Evolutionary conservation across 73 alveolate species (phyloP), one percentile per base, ranked within the genome.

Genomic region (Paramecium octaurelia): DNA sequence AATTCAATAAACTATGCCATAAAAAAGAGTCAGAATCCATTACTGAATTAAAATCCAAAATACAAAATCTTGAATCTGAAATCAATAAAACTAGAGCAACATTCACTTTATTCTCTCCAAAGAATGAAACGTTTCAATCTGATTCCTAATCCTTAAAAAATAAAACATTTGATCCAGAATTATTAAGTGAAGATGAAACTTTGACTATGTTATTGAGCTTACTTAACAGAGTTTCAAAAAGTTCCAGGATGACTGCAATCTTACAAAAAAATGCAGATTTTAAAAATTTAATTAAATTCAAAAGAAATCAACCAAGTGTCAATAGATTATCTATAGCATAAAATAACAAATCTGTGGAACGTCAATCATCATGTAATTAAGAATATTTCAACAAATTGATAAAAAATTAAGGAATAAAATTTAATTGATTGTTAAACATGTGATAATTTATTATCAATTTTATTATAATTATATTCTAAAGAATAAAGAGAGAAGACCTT

Each of bases 111-210:
- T 27, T 34, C 12, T 64, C 84, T 31, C 84, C 84, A 31, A 64
- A 64, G 46, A 64, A 64, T 64, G 84, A 64, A 64, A 64, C 84
- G 10, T 31, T 64, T 27, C 31, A 64, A 64, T 64, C 84, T 11
- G 84, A 64, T 27, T 31, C 46, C 3, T 27, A 31, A 24, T 64
- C 84, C 18, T 54, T 54, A 54, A 54, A 54, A n/a, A 54, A 54
- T 54, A 64, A 64, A 64, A 31, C 84, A 34, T 64, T 80, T 80
- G 91, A 80, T 80, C 91, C 91, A 8, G 91, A 80, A 80, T 80
- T 80, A 48, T 80, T 80, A 48, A 80, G 91, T 80, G 91, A 80
- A 80, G 77, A 80, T 5, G 91, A 80, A 23, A 80, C 91, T 9
- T 46, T 80, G 16, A 18, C 76, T 23, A 12, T 80, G n/a, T 10